Conservation (phyloP, 345 rosid genomes). For the Isatis tinctoria region DNA sequence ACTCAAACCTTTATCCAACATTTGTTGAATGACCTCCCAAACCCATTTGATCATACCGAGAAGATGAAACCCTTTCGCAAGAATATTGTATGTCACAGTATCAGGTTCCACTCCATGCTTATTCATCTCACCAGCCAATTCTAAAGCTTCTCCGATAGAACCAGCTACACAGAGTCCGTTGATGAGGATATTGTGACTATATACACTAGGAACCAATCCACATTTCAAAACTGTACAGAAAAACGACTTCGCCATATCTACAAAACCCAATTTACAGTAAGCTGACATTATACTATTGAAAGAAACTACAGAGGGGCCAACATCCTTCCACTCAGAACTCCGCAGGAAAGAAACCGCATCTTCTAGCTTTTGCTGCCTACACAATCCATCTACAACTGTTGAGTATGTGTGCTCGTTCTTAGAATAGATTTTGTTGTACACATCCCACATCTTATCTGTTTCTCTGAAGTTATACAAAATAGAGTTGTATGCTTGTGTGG, state of each 20-base stretch:
- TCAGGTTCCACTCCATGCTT: slow-evolving; percentile 65
- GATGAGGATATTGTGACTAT: slow-evolving; percentile 77
- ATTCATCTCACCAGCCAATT: slow-evolving; percentile 52
- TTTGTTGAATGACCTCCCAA: slow-evolving; percentile 40
- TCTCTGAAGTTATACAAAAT: slow-evolving; percentile 62
- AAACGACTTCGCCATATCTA: slow-evolving; percentile 60
- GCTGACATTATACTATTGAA: slow-evolving; percentile 68
- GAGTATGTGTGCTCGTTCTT: slow-evolving; percentile 54
- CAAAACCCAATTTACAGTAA: slow-evolving; percentile 63
- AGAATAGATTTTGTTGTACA: slow-evolving; percentile 42
- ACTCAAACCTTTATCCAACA: slow-evolving; percentile 47
- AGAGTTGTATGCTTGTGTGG: slow-evolving; percentile 59
- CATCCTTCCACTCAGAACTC: slow-evolving; percentile 39
- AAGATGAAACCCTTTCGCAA: slow-evolving; percentile 57
- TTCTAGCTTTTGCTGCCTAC: slow-evolving; percentile 53
- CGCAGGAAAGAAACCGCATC: slow-evolving; percentile 55
- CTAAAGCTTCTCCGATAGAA: slow-evolving; percentile 66
- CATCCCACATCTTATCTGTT: slow-evolving; percentile 59
- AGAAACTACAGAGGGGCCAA: slow-evolving; percentile 59
- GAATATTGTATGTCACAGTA: slow-evolving; percentile 61
- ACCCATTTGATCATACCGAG: slow-evolving; percentile 50
- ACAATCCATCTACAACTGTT: slow-evolving; percentile 65
- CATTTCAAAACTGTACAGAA: slow-evolving; percentile 65
- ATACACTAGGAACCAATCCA: slow-evolving; percentile 63
- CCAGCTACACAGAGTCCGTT: slow-evolving; percentile 68